Conservation (phyloP, 2,329 filamentous ascomycete genomes). For the Fusarium proliferatum region DNA sequence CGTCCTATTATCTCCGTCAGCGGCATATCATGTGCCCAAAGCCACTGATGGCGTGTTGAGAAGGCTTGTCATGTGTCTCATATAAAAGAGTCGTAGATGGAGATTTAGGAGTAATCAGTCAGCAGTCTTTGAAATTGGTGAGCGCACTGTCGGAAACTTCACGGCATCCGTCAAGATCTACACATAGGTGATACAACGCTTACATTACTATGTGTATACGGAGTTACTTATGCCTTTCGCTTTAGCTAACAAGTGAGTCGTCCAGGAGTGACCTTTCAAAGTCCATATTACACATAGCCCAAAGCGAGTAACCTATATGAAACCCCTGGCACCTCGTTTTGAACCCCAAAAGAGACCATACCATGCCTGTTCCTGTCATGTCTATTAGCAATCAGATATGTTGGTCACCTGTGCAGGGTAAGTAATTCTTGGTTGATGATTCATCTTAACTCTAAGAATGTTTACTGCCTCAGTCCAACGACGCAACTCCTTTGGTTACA, state of each 20-base stretch:
- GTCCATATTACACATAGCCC: neutral
- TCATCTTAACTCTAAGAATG: neutral
- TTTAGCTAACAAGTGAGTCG: neutral
- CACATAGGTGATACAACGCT: no score
- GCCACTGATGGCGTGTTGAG: neutral
- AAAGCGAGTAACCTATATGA: neutral
- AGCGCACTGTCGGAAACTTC: no score
- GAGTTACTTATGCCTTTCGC: neutral
- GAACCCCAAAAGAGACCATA: neutral
- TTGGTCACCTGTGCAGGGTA: neutral
- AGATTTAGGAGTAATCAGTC: no score
- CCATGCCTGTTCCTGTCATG: rapidly evolving
- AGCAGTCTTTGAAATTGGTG: no score
- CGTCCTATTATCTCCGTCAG: neutral
- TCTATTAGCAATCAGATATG: neutral
- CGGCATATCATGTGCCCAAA: neutral
- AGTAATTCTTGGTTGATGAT: neutral
- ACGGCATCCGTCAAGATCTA: no score
- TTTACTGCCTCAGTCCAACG: neutral
- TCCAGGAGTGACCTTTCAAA: neutral
- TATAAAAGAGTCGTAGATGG: no score
- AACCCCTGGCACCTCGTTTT: neutral
- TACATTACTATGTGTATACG: no score
- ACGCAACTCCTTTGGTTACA: neutral
- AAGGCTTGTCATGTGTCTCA: no score